These are phyloP conservation scores for Helotiales sp. DNA, from an alignment of 2,329 filamentous ascomycete genomes.

Conservation along the genomic window DNA sequence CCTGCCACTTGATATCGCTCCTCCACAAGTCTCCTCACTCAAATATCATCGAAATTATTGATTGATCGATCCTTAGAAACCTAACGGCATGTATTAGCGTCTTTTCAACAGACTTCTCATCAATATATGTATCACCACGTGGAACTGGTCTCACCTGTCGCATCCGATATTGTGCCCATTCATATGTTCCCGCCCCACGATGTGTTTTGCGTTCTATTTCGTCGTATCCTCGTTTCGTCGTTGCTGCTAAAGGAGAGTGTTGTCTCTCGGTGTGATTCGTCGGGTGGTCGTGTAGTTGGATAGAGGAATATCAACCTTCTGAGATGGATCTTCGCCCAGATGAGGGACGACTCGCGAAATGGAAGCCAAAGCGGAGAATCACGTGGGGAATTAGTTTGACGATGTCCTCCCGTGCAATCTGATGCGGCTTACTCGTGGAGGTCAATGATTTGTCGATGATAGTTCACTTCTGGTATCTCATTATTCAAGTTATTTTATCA, in stretches of 20 bases:
- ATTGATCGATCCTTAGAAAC: constrained; percentile 20
- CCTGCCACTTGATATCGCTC: constrained; percentile 38
- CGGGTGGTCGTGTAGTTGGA: constrained; percentile 36
- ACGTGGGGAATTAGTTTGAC: constrained; percentile 33
- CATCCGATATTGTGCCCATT: constrained; percentile 36
- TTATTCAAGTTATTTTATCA: constrained; percentile 12
- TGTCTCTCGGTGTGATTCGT: constrained; percentile 27
- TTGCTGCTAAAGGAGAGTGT: constrained; percentile 25
- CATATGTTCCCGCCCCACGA: constrained; percentile 28
- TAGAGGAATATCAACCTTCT: constrained; percentile 35
- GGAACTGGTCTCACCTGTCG: constrained; percentile 42
- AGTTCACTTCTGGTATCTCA: not conserved
- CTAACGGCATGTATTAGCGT: constrained; percentile 34
- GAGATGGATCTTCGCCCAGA: constrained; percentile 34
- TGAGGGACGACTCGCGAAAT: constrained; percentile 22
- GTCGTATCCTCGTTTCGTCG: constrained; percentile 17
- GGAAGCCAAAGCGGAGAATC: constrained; percentile 31
- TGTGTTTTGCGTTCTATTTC: constrained; percentile 24
- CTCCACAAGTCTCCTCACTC: constrained; percentile 33
- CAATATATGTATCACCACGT: constrained; percentile 42
- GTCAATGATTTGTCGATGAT: not conserved
- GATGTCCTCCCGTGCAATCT: constrained; percentile 15
- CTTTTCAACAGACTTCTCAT: constrained; percentile 31
- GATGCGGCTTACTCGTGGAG: not conserved
- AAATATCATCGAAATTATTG: constrained; percentile 32